Base-by-base conservation (phyloP, 345 rosid genomes). In the Hypericum androsaemum region DNA sequence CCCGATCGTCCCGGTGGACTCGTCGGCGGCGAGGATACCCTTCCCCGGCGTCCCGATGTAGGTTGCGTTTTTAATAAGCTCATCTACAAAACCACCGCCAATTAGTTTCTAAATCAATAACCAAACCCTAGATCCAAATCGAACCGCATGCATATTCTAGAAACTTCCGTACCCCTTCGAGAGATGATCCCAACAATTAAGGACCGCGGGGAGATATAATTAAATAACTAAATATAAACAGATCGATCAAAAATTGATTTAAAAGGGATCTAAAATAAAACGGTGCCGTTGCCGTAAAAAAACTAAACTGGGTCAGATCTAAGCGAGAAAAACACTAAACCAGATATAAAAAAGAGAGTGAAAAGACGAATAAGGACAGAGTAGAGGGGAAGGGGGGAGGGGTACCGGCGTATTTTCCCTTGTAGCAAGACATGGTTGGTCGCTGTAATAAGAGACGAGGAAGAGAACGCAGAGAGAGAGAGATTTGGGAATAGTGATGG, bases 351-450 rank as follows among this genome's bases (percentile, higher is more conserved):
- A 4, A 15, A 5, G 12, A 8, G 6, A 45, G 8, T 7, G 10
- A 43, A 37, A 35, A 15, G 4, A 59, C 5, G n/a, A 7, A 16
- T 10, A 22, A 12, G 15, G 3, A 16, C 1, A 5, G 6, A 46
- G 22, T 6, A 46, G 10, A 9, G 22, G 51, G 28, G 32, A 12
- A 36, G 5, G 37, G 37, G n/a, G 2, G 8, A 28, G 41, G 32
- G 7, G 50, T 73, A 89, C 95, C 95, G 3, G 82, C 75, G 79
- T 72, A 86, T 79, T 89, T 82, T 66, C 80, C 63, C 74, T 54
- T 71, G 84, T 61, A 83, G 66, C 77, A 71, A 66, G 97, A 76
- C 97, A 89, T 89, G 68, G 5, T 67, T 16, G 68, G n/a, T 4
- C 6, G 0, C 41, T 39, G 5, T 0, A 1, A 4, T 22, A 22